Evolutionary conservation across 768 basidiomycete species (phyloP).

Genomic region (Termitomyces sp.): DNA sequence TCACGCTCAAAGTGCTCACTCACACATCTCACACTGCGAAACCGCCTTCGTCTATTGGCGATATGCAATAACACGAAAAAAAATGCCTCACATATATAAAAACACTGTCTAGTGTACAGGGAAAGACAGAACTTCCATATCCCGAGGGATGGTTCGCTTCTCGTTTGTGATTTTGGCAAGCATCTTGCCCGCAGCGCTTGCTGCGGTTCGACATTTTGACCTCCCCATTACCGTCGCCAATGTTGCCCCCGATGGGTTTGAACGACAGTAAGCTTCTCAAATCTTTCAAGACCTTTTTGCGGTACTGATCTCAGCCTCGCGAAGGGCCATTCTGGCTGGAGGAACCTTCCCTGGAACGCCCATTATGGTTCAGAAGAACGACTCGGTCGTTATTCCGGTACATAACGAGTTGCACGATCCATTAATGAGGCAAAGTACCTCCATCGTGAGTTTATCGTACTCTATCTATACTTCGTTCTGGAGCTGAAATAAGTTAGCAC

Average conservation of each 20-base stretch:
- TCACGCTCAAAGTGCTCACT: not conserved
- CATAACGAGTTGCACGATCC: conserved; percentile 18
- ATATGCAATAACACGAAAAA: not conserved
- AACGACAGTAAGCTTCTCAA: conserved; percentile 7
- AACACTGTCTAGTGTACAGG: not conserved
- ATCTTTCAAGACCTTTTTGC: not conserved
- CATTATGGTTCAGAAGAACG: conserved; percentile 18
- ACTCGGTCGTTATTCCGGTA: conserved; percentile 19
- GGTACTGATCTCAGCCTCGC: not conserved
- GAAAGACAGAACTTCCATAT: conserved; percentile 1
- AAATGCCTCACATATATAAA: conserved; percentile 20
- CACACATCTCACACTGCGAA: conserved; percentile 14
- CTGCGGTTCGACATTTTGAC: conserved; percentile 16
- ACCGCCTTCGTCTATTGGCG: conserved; percentile 12
- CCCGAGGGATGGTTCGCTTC: conserved; percentile 12
- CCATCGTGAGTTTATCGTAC: conserved; percentile 14
- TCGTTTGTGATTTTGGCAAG: conserved; percentile 11
- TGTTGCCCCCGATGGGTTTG: conserved; percentile 18
- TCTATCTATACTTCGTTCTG: not conserved
- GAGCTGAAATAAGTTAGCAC: conserved; percentile 17
- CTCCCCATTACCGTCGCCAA: conserved; percentile 11
- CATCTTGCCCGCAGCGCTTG: conserved; percentile 15
- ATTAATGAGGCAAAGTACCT: conserved; percentile 21
- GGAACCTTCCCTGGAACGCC: conserved; percentile 19
- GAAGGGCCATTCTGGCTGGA: conserved; percentile 16